phyloP scores from a whole-genome alignment of 495 filamentous ascomycete species.

The Aspergillus conjunctus region DNA sequence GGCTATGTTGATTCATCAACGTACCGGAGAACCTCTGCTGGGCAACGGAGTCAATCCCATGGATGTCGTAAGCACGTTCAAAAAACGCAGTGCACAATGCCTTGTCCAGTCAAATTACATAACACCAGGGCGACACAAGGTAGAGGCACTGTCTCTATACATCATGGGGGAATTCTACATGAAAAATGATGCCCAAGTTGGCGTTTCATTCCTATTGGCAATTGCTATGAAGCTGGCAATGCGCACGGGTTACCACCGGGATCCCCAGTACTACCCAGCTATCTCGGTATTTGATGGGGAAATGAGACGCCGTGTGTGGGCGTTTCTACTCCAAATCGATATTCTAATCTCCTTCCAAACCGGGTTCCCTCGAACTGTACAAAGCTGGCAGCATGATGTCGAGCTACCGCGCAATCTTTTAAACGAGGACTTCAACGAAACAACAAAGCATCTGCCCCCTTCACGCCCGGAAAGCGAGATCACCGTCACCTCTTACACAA shows the following conservation, averaged over 20 bases:
- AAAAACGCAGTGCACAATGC: conserved; percentile 17
- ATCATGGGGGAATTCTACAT: conserved; percentile 40
- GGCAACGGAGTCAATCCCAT: conserved; percentile 20
- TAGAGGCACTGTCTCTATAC: conserved; percentile 45
- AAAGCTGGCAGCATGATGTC: conserved; percentile 47
- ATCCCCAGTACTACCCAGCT: conserved; percentile 40
- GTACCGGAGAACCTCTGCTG: conserved; percentile 34
- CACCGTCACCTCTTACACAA: conserved; percentile 41
- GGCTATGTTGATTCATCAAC: conserved; percentile 33
- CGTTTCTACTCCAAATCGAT: conserved; percentile 43
- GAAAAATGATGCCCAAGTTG: conserved; percentile 39
- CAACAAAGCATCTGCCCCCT: conserved; percentile 38
- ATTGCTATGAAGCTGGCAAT: conserved; percentile 45
- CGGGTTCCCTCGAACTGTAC: conserved; percentile 48
- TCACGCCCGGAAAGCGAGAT: conserved; percentile 38
- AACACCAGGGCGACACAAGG: conserved; percentile 17
- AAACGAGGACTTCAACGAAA: conserved; percentile 48
- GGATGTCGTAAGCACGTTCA: conserved; percentile 10
- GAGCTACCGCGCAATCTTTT: conserved; percentile 44
- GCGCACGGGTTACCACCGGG: conserved; percentile 51
- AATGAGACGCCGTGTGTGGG: conserved; percentile 50
- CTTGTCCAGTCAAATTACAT: conserved; percentile 20
- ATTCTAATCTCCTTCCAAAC: conserved; percentile 48
- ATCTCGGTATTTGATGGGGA: conserved; percentile 46
- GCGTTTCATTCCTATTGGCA: conserved; percentile 41